These are phyloP conservation scores for Taiwanofungus camphoratus DNA, from an alignment of 1,284 basidiomycete genomes.

Conservation along the genomic window DNA sequence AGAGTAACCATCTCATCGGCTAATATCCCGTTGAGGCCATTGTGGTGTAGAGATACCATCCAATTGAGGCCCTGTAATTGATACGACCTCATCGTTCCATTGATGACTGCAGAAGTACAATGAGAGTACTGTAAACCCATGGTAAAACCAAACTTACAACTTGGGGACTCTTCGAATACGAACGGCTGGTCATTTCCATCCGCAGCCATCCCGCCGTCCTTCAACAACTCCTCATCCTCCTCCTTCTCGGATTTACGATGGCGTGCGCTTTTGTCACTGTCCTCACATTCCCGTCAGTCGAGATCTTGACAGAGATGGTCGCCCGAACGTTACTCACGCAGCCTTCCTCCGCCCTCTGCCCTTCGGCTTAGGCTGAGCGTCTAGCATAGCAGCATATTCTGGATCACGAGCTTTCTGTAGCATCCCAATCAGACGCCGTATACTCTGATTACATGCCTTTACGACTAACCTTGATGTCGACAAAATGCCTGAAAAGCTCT, in stretches of 20 bases:
- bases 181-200: constrained; percentile 83
- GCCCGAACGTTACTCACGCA: constrained; percentile 43
- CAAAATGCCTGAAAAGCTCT: constrained; percentile 93
- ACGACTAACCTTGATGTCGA: constrained; percentile 78
- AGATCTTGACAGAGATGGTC: not conserved
- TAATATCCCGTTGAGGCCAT: constrained; percentile 89
- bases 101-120: constrained; percentile 56
- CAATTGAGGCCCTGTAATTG: constrained; percentile 96
- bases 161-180: constrained; percentile 89
- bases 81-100: constrained; percentile 90
- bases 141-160: constrained; percentile 51
- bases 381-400: constrained; percentile 87
- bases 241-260: constrained; percentile 97
- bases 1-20: constrained; percentile 98
- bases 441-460: not conserved
- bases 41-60: constrained; percentile 93
- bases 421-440: not conserved
- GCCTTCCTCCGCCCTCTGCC: constrained; percentile 79
- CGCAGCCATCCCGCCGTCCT: constrained; percentile 76
- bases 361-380: constrained; percentile 76
- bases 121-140: constrained; percentile 5
- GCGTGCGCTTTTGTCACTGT: constrained; percentile 69
- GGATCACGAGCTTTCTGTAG: constrained; percentile 83
- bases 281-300: constrained; percentile 8
- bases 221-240: constrained; percentile 92